Evolutionary conservation across 2,329 filamentous ascomycete genomes (phyloP).

Genomic region (Dactylellina leptospora): DNA sequence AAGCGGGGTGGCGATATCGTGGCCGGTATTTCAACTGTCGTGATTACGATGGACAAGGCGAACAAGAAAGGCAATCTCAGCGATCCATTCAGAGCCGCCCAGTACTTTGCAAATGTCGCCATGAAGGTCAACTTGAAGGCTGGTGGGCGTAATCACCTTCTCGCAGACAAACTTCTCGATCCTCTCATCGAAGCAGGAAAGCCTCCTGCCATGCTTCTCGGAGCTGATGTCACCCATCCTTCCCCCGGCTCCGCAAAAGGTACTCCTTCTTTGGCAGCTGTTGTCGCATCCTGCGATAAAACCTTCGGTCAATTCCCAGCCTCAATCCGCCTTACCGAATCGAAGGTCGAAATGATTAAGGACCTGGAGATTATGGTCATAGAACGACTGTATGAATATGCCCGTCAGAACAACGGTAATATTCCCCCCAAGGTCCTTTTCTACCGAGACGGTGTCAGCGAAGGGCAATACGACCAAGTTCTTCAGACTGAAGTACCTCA

Average conservation of each 20-base stretch:
- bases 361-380: conserved; percentile 65
- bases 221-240: conserved; percentile 89
- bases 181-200: conserved; percentile 67
- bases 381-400: conserved; percentile 73
- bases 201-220: conserved; percentile 77
- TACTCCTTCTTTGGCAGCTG: conserved; percentile 79
- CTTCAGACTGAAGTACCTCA: conserved; percentile 73
- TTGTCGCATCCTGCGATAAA: conserved; percentile 78
- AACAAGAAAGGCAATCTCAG: conserved; percentile 45
- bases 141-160: conserved; percentile 75
- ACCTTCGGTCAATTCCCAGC: conserved; percentile 81
- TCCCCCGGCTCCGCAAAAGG: conserved; percentile 70
- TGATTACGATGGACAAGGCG: conserved; percentile 57
- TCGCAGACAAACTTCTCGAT: conserved; percentile 67
- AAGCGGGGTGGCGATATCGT: conserved; percentile 74
- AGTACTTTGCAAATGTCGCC: conserved; percentile 74
- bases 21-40: conserved; percentile 73
- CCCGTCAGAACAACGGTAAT: conserved; percentile 65
- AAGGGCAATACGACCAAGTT: conserved; percentile 78
- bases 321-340: conserved; percentile 72
- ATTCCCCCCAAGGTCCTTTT: conserved; percentile 80
- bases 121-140: conserved; percentile 85
- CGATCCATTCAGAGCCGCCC: conserved; percentile 26
- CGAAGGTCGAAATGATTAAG: conserved; percentile 75
- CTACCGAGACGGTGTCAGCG: conserved; percentile 89